Conservation (phyloP, 768 basidiomycete species). For the Paxillus ammoniavirescens region DNA sequence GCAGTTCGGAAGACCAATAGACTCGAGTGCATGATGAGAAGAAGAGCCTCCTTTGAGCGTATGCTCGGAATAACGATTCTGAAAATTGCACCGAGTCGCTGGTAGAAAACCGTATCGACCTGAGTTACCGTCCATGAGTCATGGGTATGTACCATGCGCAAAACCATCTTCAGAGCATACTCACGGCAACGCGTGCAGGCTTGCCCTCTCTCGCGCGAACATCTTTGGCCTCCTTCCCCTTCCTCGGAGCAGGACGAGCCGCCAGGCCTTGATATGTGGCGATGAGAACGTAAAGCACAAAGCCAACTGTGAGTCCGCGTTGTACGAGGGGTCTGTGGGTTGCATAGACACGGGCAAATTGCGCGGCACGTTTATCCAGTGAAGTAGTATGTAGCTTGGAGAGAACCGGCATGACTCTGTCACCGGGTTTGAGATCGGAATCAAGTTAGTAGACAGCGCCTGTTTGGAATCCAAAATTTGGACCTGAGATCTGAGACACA, state of each 20-base stretch:
- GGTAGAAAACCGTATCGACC: conserved; percentile 93
- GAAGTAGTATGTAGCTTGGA: conserved; percentile 26
- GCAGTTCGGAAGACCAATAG: conserved; percentile 88
- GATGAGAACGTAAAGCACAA: conserved; percentile 68
- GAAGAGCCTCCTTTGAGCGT: conserved; percentile 81
- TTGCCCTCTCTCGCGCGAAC: conserved; percentile 35
- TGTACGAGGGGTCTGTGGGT: conserved; percentile 71
- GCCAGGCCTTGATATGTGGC: conserved; percentile 60
- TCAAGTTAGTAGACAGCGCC: not conserved
- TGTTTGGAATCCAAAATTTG: not conserved
- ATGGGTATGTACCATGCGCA: not conserved
- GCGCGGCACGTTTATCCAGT: conserved; percentile 38
- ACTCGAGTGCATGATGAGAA: conserved; percentile 86
- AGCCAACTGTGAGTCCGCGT: conserved; percentile 62
- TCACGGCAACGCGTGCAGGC: conserved; percentile 65
- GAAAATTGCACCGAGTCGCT: conserved; percentile 71
- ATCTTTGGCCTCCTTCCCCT: conserved; percentile 17
- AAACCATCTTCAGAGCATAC: conserved; percentile 20
- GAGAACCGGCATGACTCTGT: conserved; percentile 26
- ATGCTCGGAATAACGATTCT: conserved; percentile 86
- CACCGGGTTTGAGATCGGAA: not conserved
- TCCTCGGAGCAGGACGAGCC: conserved; percentile 35
- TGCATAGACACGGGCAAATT: conserved; percentile 53
- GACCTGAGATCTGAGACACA: too few species aligned
- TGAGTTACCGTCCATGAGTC: conserved; percentile 26